Percentiles rank a stretch among this genome's conserved stretches.
phyloP scores from a whole-genome alignment of 1,284 basidiomycete genomes.

The Chiua sp. region DNA sequence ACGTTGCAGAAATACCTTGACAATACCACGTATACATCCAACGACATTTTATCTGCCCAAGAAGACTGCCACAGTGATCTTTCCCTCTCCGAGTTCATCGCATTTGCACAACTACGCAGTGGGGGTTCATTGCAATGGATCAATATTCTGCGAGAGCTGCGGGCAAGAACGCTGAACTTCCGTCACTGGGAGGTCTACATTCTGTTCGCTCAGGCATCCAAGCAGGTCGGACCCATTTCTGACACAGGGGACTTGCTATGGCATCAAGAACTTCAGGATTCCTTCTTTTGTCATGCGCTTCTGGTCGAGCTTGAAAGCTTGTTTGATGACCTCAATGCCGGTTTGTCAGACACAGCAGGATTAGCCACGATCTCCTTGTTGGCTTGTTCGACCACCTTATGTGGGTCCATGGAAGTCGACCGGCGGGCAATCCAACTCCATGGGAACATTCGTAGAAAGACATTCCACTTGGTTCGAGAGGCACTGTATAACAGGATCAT shows the following conservation, averaged over 20 bases:
- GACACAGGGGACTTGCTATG: slow-evolving; percentile 24
- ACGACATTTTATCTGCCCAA: too few relatives aligned
- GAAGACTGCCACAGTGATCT: too few relatives aligned
- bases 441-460: too few relatives aligned
- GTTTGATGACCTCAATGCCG: slow-evolving; percentile 33
- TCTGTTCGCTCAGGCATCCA: slow-evolving; percentile 45
- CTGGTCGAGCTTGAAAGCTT: slow-evolving; percentile 38
- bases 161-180: slow-evolving; percentile 41
- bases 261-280: slow-evolving; percentile 37
- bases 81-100: slow-evolving; percentile 38
- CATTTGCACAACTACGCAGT: slow-evolving; percentile 47
- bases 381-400: slow-evolving; percentile 14
- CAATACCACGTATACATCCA: too few relatives aligned
- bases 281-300: slow-evolving; percentile 38
- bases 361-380: slow-evolving; percentile 38
- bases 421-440: too few relatives aligned
- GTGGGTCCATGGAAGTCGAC: too few relatives aligned
- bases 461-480: too few relatives aligned
- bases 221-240: slow-evolving; percentile 38
- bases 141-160: slow-evolving; percentile 50
- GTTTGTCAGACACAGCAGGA: slow-evolving; percentile 45
- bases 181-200: slow-evolving; percentile 40
- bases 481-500: too few relatives aligned
- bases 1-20: too few relatives aligned
- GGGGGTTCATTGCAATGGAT: slow-evolving; percentile 52